Percentiles rank a stretch among this genome's conserved stretches.
Evolutionary conservation across 306 rosid genomes (phyloP).

Genomic region (Ormosia emarginata): DNA sequence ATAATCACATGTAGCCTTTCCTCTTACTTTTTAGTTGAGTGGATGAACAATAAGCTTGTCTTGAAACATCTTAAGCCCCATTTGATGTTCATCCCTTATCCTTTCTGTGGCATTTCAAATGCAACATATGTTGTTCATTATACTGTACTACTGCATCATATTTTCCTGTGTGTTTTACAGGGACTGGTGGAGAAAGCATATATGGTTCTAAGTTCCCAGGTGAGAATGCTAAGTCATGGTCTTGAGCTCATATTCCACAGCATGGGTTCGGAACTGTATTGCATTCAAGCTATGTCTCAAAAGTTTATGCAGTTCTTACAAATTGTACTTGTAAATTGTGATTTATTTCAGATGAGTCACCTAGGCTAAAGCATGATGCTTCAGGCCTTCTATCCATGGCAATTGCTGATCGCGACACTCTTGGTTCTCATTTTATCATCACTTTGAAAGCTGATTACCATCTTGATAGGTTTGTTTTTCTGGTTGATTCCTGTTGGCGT

Average conservation of each 20-base stretch:
- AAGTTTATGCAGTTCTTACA: neutral
- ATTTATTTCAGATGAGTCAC: constrained; percentile 68
- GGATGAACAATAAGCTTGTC: neutral
- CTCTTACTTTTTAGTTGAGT: neutral
- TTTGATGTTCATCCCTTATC: neutral
- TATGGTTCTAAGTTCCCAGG: constrained; percentile 88
- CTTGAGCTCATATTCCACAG: neutral
- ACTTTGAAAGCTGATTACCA: constrained; percentile 74
- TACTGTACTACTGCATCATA: neutral
- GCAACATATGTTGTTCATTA: neutral
- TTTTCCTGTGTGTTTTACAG: constrained; percentile 40
- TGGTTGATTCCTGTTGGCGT: neutral
- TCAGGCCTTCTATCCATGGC: constrained; percentile 84
- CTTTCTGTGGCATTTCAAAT: neutral
- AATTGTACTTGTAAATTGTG: neutral
- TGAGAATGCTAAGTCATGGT: constrained; percentile 22
- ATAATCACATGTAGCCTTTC: neutral
- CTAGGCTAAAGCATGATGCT: constrained; percentile 76
- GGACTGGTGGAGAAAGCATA: constrained; percentile 96
- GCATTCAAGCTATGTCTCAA: neutral
- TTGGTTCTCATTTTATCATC: constrained; percentile 84
- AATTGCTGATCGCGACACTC: constrained; percentile 64
- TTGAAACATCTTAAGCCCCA: neutral
- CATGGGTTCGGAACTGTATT: neutral
- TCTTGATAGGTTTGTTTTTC: constrained; percentile 72